These are phyloP conservation scores for Fusarium sp. DNA, from an alignment of 2,329 filamentous ascomycete species.

Conservation along the genomic window DNA sequence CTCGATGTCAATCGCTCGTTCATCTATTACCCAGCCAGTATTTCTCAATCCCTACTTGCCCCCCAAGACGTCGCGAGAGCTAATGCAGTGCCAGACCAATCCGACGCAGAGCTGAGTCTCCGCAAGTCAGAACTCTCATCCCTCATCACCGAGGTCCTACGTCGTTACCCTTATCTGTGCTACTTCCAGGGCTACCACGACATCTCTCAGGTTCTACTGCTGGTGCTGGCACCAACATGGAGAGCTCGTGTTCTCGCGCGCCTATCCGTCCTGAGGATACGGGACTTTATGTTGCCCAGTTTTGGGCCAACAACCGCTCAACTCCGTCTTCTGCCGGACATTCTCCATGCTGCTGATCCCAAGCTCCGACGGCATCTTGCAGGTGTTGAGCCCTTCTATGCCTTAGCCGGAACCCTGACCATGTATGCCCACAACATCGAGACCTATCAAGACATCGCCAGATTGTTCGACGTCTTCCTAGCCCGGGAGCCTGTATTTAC, in stretches of 20 bases:
- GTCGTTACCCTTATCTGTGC: constrained; percentile 82
- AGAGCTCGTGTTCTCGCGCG: constrained; percentile 75
- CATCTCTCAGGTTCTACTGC: constrained; percentile 93
- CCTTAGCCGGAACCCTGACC: constrained; percentile 90
- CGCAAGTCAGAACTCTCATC: constrained; percentile 82
- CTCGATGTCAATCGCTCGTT: constrained; percentile 97
- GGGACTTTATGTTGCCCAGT: constrained; percentile 96
- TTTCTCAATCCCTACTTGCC: constrained; percentile 29
- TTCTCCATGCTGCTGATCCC: constrained; percentile 78
- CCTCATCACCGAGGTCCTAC: constrained; percentile 83
- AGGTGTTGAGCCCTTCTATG: constrained; percentile 87
- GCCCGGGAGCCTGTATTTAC: constrained; percentile 88
- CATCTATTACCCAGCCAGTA: constrained; percentile 90
- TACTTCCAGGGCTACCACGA: constrained; percentile 99
- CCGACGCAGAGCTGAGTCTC: constrained; percentile 72
- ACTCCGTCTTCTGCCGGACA: constrained; percentile 85
- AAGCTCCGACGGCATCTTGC: constrained; percentile 79
- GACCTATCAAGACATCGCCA: constrained; percentile 86
- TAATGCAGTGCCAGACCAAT: constrained; percentile 63
- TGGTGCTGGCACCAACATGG: constrained; percentile 76
- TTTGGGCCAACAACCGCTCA: constrained; percentile 84
- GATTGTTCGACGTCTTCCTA: constrained; percentile 91
- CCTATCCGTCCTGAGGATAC: constrained; percentile 89
- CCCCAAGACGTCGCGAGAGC: background rate
- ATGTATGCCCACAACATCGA: constrained; percentile 97